Base-by-base conservation (phyloP, 2,329 filamentous ascomycete species). In the Botrytis galanthina region DNA sequence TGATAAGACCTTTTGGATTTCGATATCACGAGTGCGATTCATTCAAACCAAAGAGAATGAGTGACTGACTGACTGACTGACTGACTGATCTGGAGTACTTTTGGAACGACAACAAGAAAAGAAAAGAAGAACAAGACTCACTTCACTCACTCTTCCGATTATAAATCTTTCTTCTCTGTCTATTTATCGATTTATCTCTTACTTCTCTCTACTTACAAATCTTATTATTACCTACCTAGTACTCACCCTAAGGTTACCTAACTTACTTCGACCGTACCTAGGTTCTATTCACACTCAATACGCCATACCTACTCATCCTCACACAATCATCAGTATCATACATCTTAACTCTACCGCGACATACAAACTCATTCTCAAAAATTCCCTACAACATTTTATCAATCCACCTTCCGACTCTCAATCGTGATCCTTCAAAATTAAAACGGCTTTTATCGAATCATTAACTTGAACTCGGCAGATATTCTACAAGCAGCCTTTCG, bases 391-490 rank as follows among this genome's bases (percentile, higher is more conserved):
- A 29, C 16, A 44, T 44, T 32, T 12, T 20, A 44, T 37, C 20
- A 70, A 57, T 8, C 22, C 4, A 16, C 37, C 26, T n/a, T 54
- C 48, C 37, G 16, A 32, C 32, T 26, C 26, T 26, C 44, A 39
- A 37, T 48, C 26, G 32, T 39, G 1, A 42, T 18, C 9, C 51
- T 60, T 18, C 67, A 39, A 37, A n/a, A 6, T 14, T 18, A 18
- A 48, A 48, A 62, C 54, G 20, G 5, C 29, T 32, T 22, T 37
- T 29, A 18, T 71, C 44, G 57, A 71, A 54, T 63, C 59, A 64
- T 71, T 51, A 48, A 51, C 32, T 63, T 63, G 69, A 71, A 51
- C 69, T 64, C 39, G 69, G 69, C 69, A 71, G 69, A 51, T 64
- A 37, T 54, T 48, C 69, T 54, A 39, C 69, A 68, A 57, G 39